phyloP scores from a whole-genome alignment of 2,329 filamentous ascomycete genomes.

The Ophiostoma fasciatum region DNA sequence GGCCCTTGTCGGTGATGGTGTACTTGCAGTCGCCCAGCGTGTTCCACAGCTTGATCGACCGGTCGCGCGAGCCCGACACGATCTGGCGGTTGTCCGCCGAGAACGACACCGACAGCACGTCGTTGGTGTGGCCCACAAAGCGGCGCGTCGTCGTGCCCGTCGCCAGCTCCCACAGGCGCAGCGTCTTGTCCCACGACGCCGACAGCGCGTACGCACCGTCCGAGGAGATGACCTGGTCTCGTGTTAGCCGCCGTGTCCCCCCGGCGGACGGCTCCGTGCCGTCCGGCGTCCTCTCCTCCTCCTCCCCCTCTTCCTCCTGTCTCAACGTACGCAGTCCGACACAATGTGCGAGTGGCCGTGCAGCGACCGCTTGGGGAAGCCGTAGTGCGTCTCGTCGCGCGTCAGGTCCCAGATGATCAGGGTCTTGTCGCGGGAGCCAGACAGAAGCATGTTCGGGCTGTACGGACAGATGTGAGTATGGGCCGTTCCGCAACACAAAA shows the following conservation, averaged over 20 bases:
- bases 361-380: constrained; percentile 97
- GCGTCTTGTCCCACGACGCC: constrained; percentile 98
- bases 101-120: constrained; percentile 99
- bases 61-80: constrained; percentile 95
- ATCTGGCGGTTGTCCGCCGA: constrained; percentile 99
- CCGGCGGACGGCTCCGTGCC: no score
- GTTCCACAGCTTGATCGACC: constrained; percentile 99
- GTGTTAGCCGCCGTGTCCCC: background rate
- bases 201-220: constrained; percentile 98
- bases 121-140: constrained; percentile 98
- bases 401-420: constrained; percentile 99
- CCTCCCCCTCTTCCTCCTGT: background rate
- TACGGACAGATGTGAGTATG: constrained; percentile 14
- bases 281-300: background rate
- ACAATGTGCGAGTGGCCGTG: constrained; percentile 99
- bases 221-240: constrained; percentile 80
- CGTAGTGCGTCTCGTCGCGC: constrained; percentile 95
- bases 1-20: constrained; percentile 99
- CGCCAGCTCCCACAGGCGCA: constrained; percentile 97
- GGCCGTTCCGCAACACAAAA: no score
- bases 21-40: constrained; percentile 99
- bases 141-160: constrained; percentile 94
- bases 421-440: constrained; percentile 92
- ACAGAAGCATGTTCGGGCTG: constrained; percentile 99
- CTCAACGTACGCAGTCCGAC: constrained; percentile 87